Base-by-base conservation (phyloP, 169 alveolate genomes). In the Plasmodium knowlesi region DNA sequence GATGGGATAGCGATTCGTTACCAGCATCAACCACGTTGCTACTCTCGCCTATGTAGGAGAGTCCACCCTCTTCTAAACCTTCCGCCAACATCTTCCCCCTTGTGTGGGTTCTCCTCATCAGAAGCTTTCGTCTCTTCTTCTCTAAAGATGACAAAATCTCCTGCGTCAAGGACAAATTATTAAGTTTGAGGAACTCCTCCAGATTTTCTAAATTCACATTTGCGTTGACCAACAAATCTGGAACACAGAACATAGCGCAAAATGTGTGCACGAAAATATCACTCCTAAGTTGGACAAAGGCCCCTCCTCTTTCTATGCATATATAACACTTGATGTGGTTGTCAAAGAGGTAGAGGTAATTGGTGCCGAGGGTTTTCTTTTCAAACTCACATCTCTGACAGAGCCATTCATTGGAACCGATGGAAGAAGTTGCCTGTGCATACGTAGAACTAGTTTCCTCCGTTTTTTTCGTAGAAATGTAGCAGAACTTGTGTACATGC, bases 381-480 rank as follows among this genome's bases (percentile, higher is more conserved):
- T 89, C 94, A 79, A 80, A 89, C 34, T 89, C 94, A 34, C 94
- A 89, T 39, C 94, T 79, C 71, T 89, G 94, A 80, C 94, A 89
- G 19, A 89, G 34, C 94, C 94, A 89, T 70, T 89, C 94, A 72
- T 89, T 89, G 30, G 37, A 41, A 19, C 53, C 34, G n/a, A 53
- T n/a, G 32, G 83, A n/a, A 9, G 82, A 22, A 37, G 30, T 81
- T 43, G 71, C 73, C 50, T 79, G 90, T 3, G 82, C 39, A 22
- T 43, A 28, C 10, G 43, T 89, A 19, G 72, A 39, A n/a, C 39
- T 53, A 46, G 53, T 73, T 37, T 89, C 94, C 28, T 89, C 94
- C 37, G 82, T 71, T 6, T 67, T 89, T 34, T 89, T 89, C 5
- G 90, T 89, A 10, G 94, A 80, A 9, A 89, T 89, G 50, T 89